phyloP scores from a whole-genome alignment of 345 rosid species.

The Rhizophora apiculata region DNA sequence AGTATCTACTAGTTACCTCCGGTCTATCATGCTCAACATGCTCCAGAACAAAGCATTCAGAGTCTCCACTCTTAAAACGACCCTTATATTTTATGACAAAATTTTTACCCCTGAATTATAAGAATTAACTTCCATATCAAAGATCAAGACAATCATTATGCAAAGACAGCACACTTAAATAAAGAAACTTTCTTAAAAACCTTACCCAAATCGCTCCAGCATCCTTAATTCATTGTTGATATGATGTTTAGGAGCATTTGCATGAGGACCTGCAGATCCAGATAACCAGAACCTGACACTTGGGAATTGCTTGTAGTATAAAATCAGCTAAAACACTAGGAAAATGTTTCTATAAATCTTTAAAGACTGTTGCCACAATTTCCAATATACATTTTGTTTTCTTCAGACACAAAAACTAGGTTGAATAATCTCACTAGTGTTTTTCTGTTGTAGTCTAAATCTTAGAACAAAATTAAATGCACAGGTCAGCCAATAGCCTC shows the following conservation, averaged over 20 bases:
- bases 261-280: constrained; percentile 70
- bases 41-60: constrained; percentile 85
- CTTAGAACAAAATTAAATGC: no score
- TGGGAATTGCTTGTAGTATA: constrained; percentile 4
- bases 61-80: constrained; percentile 61
- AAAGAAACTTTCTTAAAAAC: constrained; percentile 5
- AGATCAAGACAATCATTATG: not conserved
- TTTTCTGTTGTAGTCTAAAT: no score
- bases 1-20: constrained; percentile 44
- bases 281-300: constrained; percentile 9
- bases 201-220: constrained; percentile 95
- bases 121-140: constrained; percentile 14
- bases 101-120: constrained; percentile 70
- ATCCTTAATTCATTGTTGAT: constrained; percentile 70
- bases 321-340: not conserved
- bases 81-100: constrained; percentile 77
- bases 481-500: no score
- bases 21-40: constrained; percentile 94
- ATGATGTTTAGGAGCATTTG: constrained; percentile 66
- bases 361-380: no score
- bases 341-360: not conserved
- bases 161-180: not conserved
- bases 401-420: no score
- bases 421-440: no score
- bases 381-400: no score